Conservation (phyloP, 139 green algal species). For the Desmodesmus armatus region DNA sequence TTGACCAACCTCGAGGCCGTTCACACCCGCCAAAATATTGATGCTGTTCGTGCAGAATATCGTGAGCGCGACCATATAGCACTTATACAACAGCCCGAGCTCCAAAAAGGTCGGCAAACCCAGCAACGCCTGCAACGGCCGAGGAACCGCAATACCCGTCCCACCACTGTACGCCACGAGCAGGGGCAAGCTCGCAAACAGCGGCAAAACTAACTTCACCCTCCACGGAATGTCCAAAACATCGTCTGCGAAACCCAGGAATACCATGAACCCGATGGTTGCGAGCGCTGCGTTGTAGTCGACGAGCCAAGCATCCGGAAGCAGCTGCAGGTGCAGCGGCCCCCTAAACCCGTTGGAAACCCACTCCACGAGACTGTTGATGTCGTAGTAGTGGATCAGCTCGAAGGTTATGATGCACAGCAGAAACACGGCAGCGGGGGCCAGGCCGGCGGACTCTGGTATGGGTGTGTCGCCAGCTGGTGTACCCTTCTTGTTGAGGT, state of each 20-base stretch:
- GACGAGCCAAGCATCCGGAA: conserved; percentile 88
- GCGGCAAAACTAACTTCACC: conserved; percentile 94
- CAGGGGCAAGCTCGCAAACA: conserved; percentile 91
- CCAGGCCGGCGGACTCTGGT: conserved; percentile 93
- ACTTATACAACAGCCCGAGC: conserved; percentile 90
- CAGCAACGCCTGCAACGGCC: conserved; percentile 71
- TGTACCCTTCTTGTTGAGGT: conserved; percentile 94
- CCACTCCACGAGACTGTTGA: conserved; percentile 61
- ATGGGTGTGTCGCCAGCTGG: conserved; percentile 80
- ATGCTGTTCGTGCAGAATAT: conserved; percentile 99
- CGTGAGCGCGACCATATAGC: conserved; percentile 94
- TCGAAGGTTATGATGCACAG: conserved; percentile 93
- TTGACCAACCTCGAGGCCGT: conserved; percentile 97
- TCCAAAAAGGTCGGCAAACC: conserved; percentile 75
- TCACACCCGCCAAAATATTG: conserved; percentile 98
- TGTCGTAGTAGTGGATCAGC: conserved; percentile 90
- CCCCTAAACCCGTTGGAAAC: conserved; percentile 51
- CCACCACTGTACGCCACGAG: conserved; percentile 92
- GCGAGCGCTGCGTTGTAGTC: conserved; percentile 98
- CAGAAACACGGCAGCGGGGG: conserved; percentile 91
- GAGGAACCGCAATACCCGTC: conserved; percentile 80
- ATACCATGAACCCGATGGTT: conserved; percentile 98
- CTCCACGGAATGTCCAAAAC: conserved; percentile 99
- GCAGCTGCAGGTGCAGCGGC: conserved; percentile 44
- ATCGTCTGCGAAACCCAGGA: conserved; percentile 99